Base-by-base conservation (phyloP, 768 basidiomycete genomes). In the Dendrothele bispora region DNA sequence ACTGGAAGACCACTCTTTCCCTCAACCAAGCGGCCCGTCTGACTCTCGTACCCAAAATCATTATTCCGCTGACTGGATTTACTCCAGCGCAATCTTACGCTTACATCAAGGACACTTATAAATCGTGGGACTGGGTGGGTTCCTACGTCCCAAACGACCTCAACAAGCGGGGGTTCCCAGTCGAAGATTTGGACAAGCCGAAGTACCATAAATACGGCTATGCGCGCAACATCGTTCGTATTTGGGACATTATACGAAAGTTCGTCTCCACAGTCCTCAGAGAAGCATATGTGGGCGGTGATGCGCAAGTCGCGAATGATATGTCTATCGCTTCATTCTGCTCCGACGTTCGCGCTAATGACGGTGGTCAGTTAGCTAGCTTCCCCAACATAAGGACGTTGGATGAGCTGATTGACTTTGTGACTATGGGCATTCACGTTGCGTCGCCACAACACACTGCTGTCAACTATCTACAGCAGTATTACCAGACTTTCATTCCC, bases 391-490 rank as follows among this genome's bases (percentile, higher is more conserved):
- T 62, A 48, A 50, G 48, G 27, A 66, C 63, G 0, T 41, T 65
- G 22, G 57, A 59, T 29, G 56, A 57, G 14, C 43, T 65, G 27
- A 60, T 65, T 46, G 60, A 66, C 51, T 41, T 58, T 18, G 57
- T 60, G 38, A 64, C 62, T 0, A 65, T 66, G 63, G 61, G 61
- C 53, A 65, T 66, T 34, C 63, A 66, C 48, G 61, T 64, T 44
- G 63, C 65, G 12, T 51, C 61, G 11, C 58, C 63, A 4, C 65
- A 66, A 50, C 65, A 66, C 43, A 66, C 64, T 24, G 65, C 65
- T 2, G 61, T 66, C 49, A 66, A 66, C 47, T 66, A 65, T 44
- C 57, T 66, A 20, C 65, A 66, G 49, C 65, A 66, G 45, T 66
- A 62, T 44, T 66, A 66, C 51, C 61, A 58, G 51, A 60, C 62